These are phyloP conservation scores for Waltergamsia citrina DNA, from an alignment of 2,329 filamentous ascomycete species.

Conservation along the genomic window DNA sequence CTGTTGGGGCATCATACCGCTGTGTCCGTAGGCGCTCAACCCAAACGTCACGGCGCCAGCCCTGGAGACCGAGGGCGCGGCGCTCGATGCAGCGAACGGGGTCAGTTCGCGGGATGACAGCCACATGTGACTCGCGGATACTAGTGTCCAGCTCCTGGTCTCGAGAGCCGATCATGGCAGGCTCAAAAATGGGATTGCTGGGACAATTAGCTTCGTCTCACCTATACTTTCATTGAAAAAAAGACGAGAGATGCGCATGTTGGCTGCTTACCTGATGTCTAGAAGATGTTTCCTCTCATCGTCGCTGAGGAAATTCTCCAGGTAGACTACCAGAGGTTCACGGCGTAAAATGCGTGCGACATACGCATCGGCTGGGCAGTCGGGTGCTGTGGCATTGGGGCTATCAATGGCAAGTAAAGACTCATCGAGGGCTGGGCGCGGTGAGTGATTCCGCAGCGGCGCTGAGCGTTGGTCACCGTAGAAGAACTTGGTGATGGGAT, in stretches of 20 bases:
- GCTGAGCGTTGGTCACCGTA: conserved; percentile 9
- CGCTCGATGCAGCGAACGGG: conserved; percentile 35
- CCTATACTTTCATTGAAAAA: background rate
- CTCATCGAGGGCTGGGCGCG: conserved; percentile 38
- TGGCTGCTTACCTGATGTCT: conserved; percentile 34
- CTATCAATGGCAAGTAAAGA: conserved; percentile 39
- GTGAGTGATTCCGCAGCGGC: conserved; percentile 13
- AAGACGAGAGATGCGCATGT: background rate
- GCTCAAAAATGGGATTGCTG: conserved; percentile 37
- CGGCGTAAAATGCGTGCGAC: conserved; percentile 36
- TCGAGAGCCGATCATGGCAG: conserved; percentile 38
- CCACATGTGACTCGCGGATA: conserved; percentile 42
- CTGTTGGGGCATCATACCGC: conserved; percentile 29
- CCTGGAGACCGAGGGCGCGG: conserved; percentile 36
- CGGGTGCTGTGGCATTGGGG: conserved; percentile 21
- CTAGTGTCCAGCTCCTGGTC: conserved; percentile 27
- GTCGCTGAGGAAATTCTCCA: conserved; percentile 38
- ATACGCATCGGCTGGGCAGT: conserved; percentile 31
- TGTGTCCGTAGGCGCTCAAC: conserved; percentile 43
- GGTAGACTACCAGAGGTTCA: conserved; percentile 42
- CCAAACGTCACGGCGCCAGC: conserved; percentile 43
- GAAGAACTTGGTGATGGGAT: conserved; percentile 29
- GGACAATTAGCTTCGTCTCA: background rate
- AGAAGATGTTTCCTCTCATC: conserved; percentile 36
- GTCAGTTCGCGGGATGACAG: conserved; percentile 36